phyloP scores from a whole-genome alignment of 1,284 basidiomycete genomes.

The Sphagnurus paluster region DNA sequence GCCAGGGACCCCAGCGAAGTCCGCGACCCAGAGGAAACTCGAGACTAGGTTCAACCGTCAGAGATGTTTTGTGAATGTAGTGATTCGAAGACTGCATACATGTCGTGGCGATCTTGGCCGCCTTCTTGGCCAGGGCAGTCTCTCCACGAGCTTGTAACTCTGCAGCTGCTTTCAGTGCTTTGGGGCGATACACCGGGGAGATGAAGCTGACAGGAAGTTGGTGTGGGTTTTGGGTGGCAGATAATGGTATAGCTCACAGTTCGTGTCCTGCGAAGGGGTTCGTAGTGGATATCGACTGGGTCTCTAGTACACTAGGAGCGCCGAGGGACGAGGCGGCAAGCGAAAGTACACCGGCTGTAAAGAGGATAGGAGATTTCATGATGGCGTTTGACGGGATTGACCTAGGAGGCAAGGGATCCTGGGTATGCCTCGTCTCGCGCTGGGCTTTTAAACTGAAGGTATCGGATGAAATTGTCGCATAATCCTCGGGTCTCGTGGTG shows the following conservation, averaged over 20 bases:
- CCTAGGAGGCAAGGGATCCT: background rate
- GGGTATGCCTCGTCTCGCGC: background rate
- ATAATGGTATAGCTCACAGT: background rate
- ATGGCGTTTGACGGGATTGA: background rate
- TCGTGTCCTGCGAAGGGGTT: constrained; percentile 7
- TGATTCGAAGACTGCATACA: no score
- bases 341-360: background rate
- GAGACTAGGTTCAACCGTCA: background rate
- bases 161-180: constrained; percentile 2
- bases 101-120: constrained; percentile 1
- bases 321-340: background rate
- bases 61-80: background rate
- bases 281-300: constrained; percentile 1
- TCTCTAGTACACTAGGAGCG: background rate
- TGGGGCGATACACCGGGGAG: constrained; percentile 4
- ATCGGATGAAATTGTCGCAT: background rate
- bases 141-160: constrained; percentile 3
- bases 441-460: background rate
- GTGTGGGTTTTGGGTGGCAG: background rate
- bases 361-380: constrained; percentile 1
- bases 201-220: background rate
- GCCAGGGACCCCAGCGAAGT: constrained; percentile 2
- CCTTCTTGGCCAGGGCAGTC: constrained; percentile 4
- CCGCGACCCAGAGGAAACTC: constrained; percentile 7
- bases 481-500: background rate